phyloP scores from a whole-genome alignment of 2,329 filamentous ascomycete species.

The Didymella sp. region DNA sequence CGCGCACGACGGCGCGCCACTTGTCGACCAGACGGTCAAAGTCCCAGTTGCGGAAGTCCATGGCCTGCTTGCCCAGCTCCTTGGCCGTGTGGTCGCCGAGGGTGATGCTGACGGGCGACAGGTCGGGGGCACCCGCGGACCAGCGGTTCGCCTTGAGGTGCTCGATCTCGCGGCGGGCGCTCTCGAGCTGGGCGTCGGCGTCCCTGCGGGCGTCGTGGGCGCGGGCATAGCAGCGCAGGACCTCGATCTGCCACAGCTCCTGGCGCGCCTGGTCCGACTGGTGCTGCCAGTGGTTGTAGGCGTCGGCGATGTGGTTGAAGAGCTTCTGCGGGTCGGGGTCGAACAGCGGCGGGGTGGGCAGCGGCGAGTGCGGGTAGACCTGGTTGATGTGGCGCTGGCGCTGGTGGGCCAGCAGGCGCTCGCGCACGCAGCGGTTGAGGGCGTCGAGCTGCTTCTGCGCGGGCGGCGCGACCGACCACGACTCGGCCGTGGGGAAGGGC shows the following conservation, averaged over 20 bases:
- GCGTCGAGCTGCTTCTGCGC: conserved; percentile 76
- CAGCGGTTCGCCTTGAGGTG: conserved; percentile 48
- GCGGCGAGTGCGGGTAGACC: conserved; percentile 44
- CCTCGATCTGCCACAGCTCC: conserved; percentile 56
- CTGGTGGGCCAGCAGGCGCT: conserved; percentile 63
- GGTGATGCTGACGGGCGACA: conserved; percentile 47
- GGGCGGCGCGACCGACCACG: conserved; percentile 82
- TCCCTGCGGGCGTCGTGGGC: conserved; percentile 49
- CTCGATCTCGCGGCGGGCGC: conserved; percentile 52
- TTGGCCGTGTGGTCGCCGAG: conserved; percentile 48
- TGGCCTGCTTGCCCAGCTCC: conserved; percentile 48
- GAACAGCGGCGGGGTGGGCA: conserved; percentile 50
- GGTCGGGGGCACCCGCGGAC: conserved; percentile 35
- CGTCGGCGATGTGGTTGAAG: conserved; percentile 75
- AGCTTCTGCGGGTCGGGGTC: conserved; percentile 73
- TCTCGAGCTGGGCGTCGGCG: conserved; percentile 49
- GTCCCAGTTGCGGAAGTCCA: conserved; percentile 51
- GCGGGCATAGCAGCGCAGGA: conserved; percentile 54
- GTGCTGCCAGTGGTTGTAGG: conserved; percentile 77
- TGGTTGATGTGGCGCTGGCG: conserved; percentile 47
- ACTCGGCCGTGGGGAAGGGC: conserved; percentile 77
- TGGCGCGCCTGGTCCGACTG: conserved; percentile 60
- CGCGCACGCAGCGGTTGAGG: conserved; percentile 69
- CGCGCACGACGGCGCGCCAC: conserved; percentile 48
- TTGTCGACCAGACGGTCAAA: conserved; percentile 52